A percentile compares a stretch with the other conserved stretches of the same genome.
These are phyloP conservation scores for Gleditsia sinensis DNA, from an alignment of 306 rosid genomes.

Conservation along the genomic window DNA sequence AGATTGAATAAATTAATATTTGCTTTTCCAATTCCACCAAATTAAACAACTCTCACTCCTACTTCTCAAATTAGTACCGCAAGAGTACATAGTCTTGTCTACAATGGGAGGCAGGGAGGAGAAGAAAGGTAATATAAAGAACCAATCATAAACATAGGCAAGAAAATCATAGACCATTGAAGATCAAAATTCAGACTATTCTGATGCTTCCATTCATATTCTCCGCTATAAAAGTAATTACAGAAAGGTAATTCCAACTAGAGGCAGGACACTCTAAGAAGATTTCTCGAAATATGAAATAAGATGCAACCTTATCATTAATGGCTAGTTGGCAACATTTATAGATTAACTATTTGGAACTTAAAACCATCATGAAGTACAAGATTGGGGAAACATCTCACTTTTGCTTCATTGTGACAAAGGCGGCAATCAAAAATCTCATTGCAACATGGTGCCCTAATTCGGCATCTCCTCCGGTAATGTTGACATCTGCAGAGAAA, in stretches of 20 bases:
- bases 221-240: background rate
- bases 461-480: slow-evolving; percentile 68
- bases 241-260: background rate
- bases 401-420: slow-evolving; percentile 74
- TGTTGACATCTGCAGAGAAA: slow-evolving; percentile 67
- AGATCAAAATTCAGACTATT: background rate
- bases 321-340: background rate
- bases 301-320: background rate
- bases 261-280: background rate
- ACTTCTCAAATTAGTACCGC: too few species aligned
- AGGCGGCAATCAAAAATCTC: slow-evolving; percentile 79
- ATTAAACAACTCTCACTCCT: too few species aligned
- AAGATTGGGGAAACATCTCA: background rate
- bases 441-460: slow-evolving; percentile 92
- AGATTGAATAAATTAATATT: too few species aligned
- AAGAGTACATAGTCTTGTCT: too few species aligned
- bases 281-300: background rate
- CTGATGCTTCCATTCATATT: background rate
- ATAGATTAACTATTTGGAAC: background rate
- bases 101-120: too few species aligned
- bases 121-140: too few species aligned
- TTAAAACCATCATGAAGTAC: background rate
- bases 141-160: too few species aligned
- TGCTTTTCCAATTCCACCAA: too few species aligned
- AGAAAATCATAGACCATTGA: background rate